Evolutionary conservation across 2,329 filamentous ascomycete genomes (phyloP), one percentile per base, ranked within the genome.

Genomic region (Herpotrichia juniperi): DNA sequence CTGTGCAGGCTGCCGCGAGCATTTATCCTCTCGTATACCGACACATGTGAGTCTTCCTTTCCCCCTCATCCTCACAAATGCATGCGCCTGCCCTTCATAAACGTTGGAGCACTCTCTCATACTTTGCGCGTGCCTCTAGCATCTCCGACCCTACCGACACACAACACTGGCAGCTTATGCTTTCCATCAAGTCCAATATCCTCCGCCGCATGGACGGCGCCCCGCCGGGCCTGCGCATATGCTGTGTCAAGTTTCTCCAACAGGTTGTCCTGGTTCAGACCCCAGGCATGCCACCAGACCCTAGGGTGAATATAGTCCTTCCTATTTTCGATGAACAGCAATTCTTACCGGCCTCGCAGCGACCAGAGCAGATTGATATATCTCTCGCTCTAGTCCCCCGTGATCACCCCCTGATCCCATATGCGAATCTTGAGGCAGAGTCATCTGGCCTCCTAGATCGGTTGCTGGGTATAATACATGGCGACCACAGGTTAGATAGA

Each of bases 171-270:
- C 89, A 94, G 69, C 86, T 87, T 59, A 96, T 97, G 85, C 82
- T 86, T 48, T 83, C 87, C 10, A 93, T 97, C 76, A 99, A 99
- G 79, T 86, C 89, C 49, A 89, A 87, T 64, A 94, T 99, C 61
- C 76, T 99, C 54, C 86, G 85, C 53, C 86, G 94, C 67, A 97
- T 96, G 93, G 93, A 97, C 63, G 83, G 81, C 37, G 87, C 90
- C 16, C 78, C 85, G 12, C 82, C 88, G 11, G 88, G 91, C 2
- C 85, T 97, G 57, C 88, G 88, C 64, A 88, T 97, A 72, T 96
- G 92, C 80, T 97, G 94, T 78, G 88, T 97, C 81, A 99, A 99
- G 75, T 99, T 99, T 74, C 88, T 91, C 31, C 93, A 99, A 77
- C 87, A 91, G 58, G 91, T 97, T 39, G 89, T 99, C 39, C 84